Evolutionary conservation across 2,329 filamentous ascomycete species (phyloP).

Genomic region (Fusarium secorum): DNA sequence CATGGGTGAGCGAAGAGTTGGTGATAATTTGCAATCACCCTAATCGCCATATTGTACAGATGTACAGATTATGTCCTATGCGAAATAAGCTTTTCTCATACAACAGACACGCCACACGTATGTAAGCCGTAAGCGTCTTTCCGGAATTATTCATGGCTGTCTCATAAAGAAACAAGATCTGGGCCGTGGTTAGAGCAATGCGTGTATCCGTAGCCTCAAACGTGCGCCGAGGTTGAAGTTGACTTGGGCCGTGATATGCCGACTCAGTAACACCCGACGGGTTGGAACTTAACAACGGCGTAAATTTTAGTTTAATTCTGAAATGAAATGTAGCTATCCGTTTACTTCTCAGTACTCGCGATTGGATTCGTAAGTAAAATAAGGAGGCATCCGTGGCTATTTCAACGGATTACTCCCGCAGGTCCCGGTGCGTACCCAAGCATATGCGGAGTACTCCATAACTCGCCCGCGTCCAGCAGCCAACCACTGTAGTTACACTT

Average conservation of each 20-base stretch:
- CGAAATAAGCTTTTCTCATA: background rate
- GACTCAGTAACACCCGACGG: background rate
- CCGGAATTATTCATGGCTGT: background rate
- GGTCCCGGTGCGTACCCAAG: no score
- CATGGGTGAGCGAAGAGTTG: background rate
- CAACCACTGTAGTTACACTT: background rate
- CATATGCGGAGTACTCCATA: background rate
- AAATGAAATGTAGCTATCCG: background rate
- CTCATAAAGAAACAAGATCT: background rate
- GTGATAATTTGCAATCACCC: background rate
- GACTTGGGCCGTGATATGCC: conserved; percentile 10
- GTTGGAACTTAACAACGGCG: background rate
- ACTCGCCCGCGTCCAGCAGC: background rate
- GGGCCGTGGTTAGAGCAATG: background rate
- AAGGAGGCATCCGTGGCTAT: background rate
- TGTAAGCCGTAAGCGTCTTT: background rate
- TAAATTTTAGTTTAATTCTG: background rate
- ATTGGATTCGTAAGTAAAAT: background rate
- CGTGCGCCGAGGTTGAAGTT: background rate
- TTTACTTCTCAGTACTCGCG: background rate
- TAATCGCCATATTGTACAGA: background rate
- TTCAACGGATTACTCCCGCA: background rate
- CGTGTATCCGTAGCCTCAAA: background rate
- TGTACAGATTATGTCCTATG: background rate
- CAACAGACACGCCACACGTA: background rate